Conservation (phyloP, 2,329 filamentous ascomycete genomes). For the Coniochaeta sp. region DNA sequence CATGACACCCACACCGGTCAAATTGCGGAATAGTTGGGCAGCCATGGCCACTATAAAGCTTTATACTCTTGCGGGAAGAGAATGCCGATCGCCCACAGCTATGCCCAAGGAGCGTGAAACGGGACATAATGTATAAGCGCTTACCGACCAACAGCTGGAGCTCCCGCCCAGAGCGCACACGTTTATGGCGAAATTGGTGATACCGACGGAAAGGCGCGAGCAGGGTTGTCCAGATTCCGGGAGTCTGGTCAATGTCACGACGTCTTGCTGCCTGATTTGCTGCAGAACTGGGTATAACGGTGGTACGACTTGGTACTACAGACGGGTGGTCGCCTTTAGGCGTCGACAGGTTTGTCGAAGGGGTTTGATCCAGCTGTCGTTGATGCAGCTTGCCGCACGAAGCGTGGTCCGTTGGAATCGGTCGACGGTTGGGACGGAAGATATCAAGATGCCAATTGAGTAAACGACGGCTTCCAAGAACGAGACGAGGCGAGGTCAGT, state of each 20-base stretch:
- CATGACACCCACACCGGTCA: background rate
- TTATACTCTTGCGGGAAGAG: background rate
- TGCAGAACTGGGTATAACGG: background rate
- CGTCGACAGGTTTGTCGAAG: background rate
- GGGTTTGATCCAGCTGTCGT: background rate
- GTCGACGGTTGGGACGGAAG: background rate
- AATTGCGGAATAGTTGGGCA: background rate
- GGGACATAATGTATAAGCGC: background rate
- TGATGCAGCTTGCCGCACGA: slow-evolving; percentile 1
- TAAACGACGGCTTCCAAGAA: background rate
- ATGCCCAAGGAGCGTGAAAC: background rate
- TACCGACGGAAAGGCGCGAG: background rate
- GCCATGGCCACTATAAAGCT: background rate
- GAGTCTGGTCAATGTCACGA: slow-evolving; percentile 1
- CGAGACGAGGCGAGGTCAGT: background rate
- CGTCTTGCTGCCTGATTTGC: background rate
- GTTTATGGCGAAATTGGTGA: background rate
- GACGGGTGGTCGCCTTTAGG: background rate
- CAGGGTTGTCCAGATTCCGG: background rate
- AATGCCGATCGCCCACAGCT: background rate
- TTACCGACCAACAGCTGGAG: background rate
- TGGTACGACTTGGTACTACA: background rate
- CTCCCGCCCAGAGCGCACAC: background rate
- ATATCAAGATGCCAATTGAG: background rate
- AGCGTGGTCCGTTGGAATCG: background rate